Conservation (phyloP, 2,329 filamentous ascomycete genomes). For the Elsinoe fawcettii region DNA sequence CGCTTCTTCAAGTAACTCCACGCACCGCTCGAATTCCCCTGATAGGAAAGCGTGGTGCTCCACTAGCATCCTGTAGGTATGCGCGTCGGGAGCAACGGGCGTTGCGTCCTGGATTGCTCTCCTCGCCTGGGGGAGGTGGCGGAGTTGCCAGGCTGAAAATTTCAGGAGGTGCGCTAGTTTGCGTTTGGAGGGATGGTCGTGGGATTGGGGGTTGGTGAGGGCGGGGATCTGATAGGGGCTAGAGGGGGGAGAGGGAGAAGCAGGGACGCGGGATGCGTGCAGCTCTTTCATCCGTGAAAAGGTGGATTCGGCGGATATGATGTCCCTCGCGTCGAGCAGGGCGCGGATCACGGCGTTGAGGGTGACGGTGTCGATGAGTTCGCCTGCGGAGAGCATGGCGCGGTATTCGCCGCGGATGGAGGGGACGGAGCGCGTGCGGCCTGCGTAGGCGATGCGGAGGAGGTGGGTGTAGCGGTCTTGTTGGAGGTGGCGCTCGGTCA, state of each 20-base stretch:
- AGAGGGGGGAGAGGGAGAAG: too few relatives aligned
- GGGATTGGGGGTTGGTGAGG: slow-evolving; percentile 23
- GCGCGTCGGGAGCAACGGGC: slow-evolving; percentile 63
- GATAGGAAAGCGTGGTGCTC: slow-evolving; percentile 61
- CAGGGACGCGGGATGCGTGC: slow-evolving; percentile 33
- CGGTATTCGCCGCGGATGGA: slow-evolving; percentile 70
- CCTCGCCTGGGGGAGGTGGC: slow-evolving; percentile 33
- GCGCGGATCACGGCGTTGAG: slow-evolving; percentile 81
- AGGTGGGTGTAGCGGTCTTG: slow-evolving; percentile 76
- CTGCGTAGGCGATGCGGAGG: slow-evolving; percentile 75
- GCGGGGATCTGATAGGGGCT: too few relatives aligned
- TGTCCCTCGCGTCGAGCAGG: slow-evolving; percentile 68
- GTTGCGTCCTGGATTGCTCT: slow-evolving; percentile 57
- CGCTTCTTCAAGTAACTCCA: slow-evolving; percentile 74
- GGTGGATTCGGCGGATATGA: slow-evolving; percentile 66
- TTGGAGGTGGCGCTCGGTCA: slow-evolving; percentile 58
- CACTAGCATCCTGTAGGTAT: slow-evolving; percentile 73
- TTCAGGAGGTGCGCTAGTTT: slow-evolving; percentile 43
- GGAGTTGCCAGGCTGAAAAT: slow-evolving; percentile 35
- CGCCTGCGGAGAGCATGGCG: slow-evolving; percentile 73
- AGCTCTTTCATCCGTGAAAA: slow-evolving; percentile 75
- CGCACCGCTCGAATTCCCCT: slow-evolving; percentile 65
- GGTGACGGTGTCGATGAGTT: slow-evolving; percentile 79
- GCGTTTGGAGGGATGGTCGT: slow-evolving; percentile 36
- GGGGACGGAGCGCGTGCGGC: slow-evolving; percentile 63